Evolutionary conservation across 192 early-diverging fungal genomes (phyloP).

Genomic region (Globomyces pollinis-pini): DNA sequence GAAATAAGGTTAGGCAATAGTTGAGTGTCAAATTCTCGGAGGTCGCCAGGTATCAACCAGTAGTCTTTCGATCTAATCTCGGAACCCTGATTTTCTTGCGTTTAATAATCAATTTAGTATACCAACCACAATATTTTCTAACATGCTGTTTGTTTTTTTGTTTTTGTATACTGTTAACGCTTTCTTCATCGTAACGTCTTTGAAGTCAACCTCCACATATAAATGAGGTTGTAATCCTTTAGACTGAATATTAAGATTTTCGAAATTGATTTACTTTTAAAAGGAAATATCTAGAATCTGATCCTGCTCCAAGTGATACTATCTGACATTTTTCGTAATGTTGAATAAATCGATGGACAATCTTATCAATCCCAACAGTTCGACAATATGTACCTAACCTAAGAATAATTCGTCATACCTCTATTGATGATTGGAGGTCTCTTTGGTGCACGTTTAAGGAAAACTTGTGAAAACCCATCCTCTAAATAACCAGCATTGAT

Average conservation of each 20-base stretch:
- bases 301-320: slow-evolving; percentile 81
- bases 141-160: slow-evolving; percentile 20
- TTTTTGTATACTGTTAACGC: slow-evolving; percentile 52
- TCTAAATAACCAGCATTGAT: slow-evolving; percentile 70
- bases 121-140: slow-evolving; percentile 27
- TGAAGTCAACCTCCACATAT: slow-evolving; percentile 92
- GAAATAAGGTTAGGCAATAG: slow-evolving; percentile 54
- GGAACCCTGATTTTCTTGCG: slow-evolving; percentile 52
- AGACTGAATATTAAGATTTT: no score
- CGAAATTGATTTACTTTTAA: slow-evolving; percentile 49
- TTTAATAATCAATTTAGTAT: no score
- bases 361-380: slow-evolving; percentile 53
- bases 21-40: slow-evolving; percentile 53
- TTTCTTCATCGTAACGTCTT: slow-evolving; percentile 78
- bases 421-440: slow-evolving; percentile 89
- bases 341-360: slow-evolving; percentile 58
- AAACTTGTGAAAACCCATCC: slow-evolving; percentile 58
- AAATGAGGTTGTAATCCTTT: slow-evolving; percentile 19
- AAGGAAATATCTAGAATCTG: slow-evolving; percentile 85
- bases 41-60: slow-evolving; percentile 69
- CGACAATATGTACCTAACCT: slow-evolving; percentile 76
- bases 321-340: slow-evolving; percentile 49
- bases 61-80: slow-evolving; percentile 66
- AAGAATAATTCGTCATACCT: no score
- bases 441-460: slow-evolving; percentile 56